Conservation (phyloP, 148 eudicot species). For the Rheum nobile region DNA sequence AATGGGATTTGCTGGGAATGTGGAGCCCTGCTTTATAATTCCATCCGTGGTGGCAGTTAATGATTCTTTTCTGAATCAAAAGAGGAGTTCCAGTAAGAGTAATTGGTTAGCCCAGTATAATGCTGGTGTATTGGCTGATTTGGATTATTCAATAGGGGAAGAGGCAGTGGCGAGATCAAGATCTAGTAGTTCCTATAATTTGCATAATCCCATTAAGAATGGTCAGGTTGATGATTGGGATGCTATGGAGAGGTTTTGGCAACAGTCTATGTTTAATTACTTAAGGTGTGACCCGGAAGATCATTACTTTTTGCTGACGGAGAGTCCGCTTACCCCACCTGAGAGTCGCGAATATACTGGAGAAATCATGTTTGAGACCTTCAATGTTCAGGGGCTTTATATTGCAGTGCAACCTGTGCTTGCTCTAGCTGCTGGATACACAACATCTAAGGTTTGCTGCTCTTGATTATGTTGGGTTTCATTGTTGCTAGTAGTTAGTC, state of each 20-base stretch:
- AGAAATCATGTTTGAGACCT: constrained; percentile 98
- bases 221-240: constrained; percentile 97
- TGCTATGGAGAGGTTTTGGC: constrained; percentile 98
- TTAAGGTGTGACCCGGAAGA: constrained; percentile 98
- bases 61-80: constrained; percentile 69
- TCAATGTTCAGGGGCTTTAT: constrained; percentile 91
- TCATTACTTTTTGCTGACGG: constrained; percentile 84
- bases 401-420: constrained; percentile 98
- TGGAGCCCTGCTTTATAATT: constrained; percentile 79
- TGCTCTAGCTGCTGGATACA: constrained; percentile 96
- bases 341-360: constrained; percentile 96
- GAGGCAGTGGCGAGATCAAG: constrained; percentile 74
- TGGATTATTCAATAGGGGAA: constrained; percentile 84
- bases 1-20: constrained; percentile 97
- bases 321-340: constrained; percentile 94
- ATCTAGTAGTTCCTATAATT: constrained; percentile 65
- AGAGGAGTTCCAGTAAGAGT: constrained; percentile 51
- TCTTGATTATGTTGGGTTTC: not conserved
- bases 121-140: constrained; percentile 99
- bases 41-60: constrained; percentile 85
- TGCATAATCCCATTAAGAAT: constrained; percentile 68
- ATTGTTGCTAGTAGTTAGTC: not conserved
- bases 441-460: constrained; percentile 71
- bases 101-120: constrained; percentile 74
- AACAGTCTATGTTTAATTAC: constrained; percentile 94